Conservation (phyloP, 306 rosid species). For the barrel medic (Medicago truncatula) region DNA sequence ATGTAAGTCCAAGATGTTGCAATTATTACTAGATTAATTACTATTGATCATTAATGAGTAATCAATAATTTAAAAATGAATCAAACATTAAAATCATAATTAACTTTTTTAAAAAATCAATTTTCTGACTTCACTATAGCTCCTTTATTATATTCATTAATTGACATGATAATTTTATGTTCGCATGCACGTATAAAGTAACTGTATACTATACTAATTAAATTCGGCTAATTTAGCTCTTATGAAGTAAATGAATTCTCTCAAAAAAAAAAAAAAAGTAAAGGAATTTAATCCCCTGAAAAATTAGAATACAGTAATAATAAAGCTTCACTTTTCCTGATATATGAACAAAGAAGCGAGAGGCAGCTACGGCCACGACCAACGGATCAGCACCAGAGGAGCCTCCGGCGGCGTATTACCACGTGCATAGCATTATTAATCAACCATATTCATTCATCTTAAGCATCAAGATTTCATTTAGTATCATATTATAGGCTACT, state of each 20-base stretch:
- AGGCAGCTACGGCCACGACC: conserved; percentile 63
- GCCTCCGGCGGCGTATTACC: conserved; percentile 59
- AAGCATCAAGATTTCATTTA: conserved; percentile 1
- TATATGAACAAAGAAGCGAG: conserved; percentile 38
- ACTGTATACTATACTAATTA: too few species aligned
- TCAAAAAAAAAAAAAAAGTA: too few species aligned
- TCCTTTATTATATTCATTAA: too few species aligned
- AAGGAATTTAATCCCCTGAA: neutral
- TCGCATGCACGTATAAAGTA: too few species aligned
- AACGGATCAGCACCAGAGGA: conserved; percentile 56
- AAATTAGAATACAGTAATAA: neutral
- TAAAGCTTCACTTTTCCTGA: conserved; percentile 5
- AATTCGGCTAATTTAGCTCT: neutral
- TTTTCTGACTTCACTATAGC: too few species aligned
- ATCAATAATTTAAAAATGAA: too few species aligned
- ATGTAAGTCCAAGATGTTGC: too few species aligned
- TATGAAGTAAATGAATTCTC: neutral
- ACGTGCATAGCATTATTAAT: conserved; percentile 44
- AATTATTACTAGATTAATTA: too few species aligned
- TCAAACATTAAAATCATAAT: too few species aligned
- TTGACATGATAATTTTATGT: too few species aligned
- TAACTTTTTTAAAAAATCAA: too few species aligned
- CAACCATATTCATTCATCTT: conserved; percentile 36
- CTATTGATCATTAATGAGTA: too few species aligned
- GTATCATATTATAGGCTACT: conserved; percentile 2